Base-by-base conservation (phyloP, 2,329 filamentous ascomycete genomes). In the Paraphaeosphaeria sporulosa region DNA sequence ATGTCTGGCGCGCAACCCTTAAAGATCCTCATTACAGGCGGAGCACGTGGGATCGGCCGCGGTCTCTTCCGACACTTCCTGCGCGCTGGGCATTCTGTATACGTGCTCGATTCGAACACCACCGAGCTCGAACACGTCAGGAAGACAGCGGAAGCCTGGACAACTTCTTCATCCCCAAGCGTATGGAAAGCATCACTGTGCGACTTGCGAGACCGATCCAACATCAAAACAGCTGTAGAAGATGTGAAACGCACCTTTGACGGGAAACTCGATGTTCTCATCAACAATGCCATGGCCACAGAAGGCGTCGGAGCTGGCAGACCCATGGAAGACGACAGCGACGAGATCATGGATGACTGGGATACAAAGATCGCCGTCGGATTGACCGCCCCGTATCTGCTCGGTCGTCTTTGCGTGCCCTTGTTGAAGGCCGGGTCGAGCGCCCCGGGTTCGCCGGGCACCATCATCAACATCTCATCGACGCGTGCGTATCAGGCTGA, bases 401-500 rank as follows among this genome's bases (percentile, higher is more conserved):
- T 77, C 7, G 71, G 68, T 34, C 64, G 74, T 21, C 65, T 76
- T 0, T 77, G 74, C 57, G 60, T 76, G 17, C 71, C 72, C 0
- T 59, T 76, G 12, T 68, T 78, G 15, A 58, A 64, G 23, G 60
- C 59, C 13, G 67, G 67, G 1, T 56, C 54, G 19, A 69, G 61
- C 15, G 66, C 66, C 1, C 32, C 61, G 17, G 58, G 49, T 9
- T 71, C 68, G 1, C 73, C 71, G 0, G 74, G 74, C 17, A 75
- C 69, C 3, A 74, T 78, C 23, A 76, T 85, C 57, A 80, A 84
- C 65, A 79, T 86, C 36, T 82, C 82, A 0, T 84, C 81, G 1
- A 85, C 83, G 7, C 77, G 83, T 27, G 83, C 83, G 0, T 71
- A 79, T 48, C 82, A 84, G 74, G 77, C 79, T 42, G 84, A 85